Conservation (phyloP, 2,329 filamentous ascomycete species). For the Tolypocladium ophioglossoides region DNA sequence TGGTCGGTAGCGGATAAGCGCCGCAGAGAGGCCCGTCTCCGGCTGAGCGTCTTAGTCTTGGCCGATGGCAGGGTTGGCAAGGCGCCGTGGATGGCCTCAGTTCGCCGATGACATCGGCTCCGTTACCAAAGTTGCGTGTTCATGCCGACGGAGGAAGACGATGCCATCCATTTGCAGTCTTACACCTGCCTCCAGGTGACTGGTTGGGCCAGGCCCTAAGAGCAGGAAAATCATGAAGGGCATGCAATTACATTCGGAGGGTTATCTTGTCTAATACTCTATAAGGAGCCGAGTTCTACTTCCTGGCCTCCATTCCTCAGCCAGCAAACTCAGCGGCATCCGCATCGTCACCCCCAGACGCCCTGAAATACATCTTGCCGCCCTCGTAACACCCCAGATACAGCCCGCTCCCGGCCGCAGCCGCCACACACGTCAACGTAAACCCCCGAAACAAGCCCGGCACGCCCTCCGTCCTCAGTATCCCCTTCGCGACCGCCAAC, state of each 20-base stretch:
- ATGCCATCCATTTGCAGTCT: background rate
- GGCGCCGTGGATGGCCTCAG: background rate
- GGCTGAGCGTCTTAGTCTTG: no score
- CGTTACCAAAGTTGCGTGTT: background rate
- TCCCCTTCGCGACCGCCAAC: background rate
- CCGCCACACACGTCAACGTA: constrained; percentile 2
- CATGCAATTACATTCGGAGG: background rate
- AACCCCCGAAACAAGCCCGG: constrained; percentile 2
- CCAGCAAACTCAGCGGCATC: background rate
- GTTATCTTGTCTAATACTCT: background rate
- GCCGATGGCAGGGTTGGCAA: background rate
- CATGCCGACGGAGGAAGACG: background rate
- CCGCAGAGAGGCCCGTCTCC: no score
- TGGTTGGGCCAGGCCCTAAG: no score
- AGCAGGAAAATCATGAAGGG: no score
- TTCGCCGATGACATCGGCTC: background rate
- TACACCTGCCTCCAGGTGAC: background rate
- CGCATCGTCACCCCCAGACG: background rate
- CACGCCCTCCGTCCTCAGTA: constrained; percentile 1
- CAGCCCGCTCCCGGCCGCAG: constrained; percentile 1
- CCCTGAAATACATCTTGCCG: constrained; percentile 3
- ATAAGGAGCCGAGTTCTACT: background rate
- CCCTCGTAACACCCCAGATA: constrained; percentile 4
- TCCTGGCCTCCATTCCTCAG: background rate
- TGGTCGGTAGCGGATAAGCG: no score